Conservation (phyloP, 345 rosid genomes). For the Hibiscus tridactylites region DNA sequence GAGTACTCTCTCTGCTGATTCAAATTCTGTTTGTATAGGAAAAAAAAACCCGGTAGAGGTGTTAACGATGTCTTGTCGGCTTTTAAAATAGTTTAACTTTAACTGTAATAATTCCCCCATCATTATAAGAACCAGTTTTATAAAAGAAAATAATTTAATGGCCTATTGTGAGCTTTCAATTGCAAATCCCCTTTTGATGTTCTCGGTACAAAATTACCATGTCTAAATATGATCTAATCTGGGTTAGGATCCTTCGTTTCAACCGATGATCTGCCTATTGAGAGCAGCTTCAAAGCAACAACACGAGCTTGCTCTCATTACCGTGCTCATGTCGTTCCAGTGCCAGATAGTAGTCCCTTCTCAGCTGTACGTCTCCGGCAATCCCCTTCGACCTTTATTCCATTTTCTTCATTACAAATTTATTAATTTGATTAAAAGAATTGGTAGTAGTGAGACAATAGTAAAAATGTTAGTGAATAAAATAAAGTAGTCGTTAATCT, state of each 20-base stretch:
- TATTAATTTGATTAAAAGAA: too few relatives aligned
- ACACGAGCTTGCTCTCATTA: too few relatives aligned
- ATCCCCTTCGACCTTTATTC: too few relatives aligned
- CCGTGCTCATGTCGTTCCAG: too few relatives aligned
- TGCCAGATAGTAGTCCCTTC: too few relatives aligned
- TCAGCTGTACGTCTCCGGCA: too few relatives aligned
- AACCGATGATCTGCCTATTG: background rate
- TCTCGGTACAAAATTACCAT: background rate
- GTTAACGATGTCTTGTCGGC: constrained; percentile 30
- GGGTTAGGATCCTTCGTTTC: background rate
- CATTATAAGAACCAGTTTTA: background rate
- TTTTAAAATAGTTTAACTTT: constrained; percentile 13
- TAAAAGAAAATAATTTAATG: background rate
- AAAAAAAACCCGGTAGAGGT: constrained; percentile 36
- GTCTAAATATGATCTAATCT: too few relatives aligned
- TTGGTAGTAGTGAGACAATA: too few relatives aligned
- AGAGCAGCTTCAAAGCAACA: too few relatives aligned
- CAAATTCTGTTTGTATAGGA: constrained; percentile 7
- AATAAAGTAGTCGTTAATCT: too few relatives aligned
- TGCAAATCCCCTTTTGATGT: background rate
- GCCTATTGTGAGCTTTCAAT: background rate
- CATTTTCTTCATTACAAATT: too few relatives aligned
- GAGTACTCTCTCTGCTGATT: constrained; percentile 63
- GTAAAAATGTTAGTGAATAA: too few relatives aligned
- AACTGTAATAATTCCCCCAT: constrained; percentile 18